Evolutionary conservation across 1,284 basidiomycete species (phyloP).

Genomic region (Paramarasmius palmivorus): DNA sequence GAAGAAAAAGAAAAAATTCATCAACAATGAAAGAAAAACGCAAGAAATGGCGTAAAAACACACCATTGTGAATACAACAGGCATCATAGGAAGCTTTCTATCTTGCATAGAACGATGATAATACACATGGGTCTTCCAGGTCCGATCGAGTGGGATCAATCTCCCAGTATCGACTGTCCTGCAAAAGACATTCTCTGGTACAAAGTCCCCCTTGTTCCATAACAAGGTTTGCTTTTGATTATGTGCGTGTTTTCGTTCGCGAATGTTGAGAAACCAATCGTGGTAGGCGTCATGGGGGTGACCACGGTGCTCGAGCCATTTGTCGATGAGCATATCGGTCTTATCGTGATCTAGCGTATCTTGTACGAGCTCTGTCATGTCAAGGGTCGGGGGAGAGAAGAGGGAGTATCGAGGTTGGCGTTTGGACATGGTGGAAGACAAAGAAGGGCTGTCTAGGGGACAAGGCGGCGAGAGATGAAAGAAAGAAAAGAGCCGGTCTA

Average conservation of each 20-base stretch:
- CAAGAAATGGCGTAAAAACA: slow-evolving; percentile 16
- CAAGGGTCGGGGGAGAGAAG: slow-evolving; percentile 61
- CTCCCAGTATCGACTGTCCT: slow-evolving; percentile 74
- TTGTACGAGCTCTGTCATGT: slow-evolving; percentile 74
- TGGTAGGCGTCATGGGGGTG: slow-evolving; percentile 61
- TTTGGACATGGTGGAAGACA: slow-evolving; percentile 34
- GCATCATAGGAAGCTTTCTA: slow-evolving; percentile 71
- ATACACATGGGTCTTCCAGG: slow-evolving; percentile 77
- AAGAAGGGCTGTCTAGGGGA: neutral
- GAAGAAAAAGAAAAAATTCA: slow-evolving; percentile 15
- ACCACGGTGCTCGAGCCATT: slow-evolving; percentile 73
- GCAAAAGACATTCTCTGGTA: slow-evolving; percentile 74
- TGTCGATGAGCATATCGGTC: slow-evolving; percentile 75
- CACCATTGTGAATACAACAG: slow-evolving; percentile 77
- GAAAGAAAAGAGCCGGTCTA: neutral
- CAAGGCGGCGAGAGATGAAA: neutral
- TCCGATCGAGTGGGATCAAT: slow-evolving; percentile 72
- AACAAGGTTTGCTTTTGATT: slow-evolving; percentile 56
- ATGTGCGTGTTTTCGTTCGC: slow-evolving; percentile 57
- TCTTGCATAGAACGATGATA: slow-evolving; percentile 73
- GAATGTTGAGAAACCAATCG: slow-evolving; percentile 70
- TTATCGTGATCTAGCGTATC: slow-evolving; percentile 72
- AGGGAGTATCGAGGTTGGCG: slow-evolving; percentile 57
- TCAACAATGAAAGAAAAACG: slow-evolving; percentile 5
- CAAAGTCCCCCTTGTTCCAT: slow-evolving; percentile 76